Evolutionary conservation across 176 grass and related monocot species (phyloP).

Genomic region (Melocanna baccifera): DNA sequence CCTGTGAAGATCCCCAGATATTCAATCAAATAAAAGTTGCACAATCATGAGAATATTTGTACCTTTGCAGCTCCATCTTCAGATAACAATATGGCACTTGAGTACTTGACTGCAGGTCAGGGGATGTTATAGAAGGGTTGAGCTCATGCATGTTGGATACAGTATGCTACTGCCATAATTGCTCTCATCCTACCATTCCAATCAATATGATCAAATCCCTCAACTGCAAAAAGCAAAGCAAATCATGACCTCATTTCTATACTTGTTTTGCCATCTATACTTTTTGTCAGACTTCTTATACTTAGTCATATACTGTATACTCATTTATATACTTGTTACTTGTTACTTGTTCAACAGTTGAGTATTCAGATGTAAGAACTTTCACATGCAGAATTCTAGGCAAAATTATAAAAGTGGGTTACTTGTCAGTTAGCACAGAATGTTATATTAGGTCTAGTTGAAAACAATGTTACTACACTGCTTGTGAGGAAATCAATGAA

Average conservation of each 20-base stretch:
- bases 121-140: slow-evolving; percentile 64
- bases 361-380: too few relatives aligned
- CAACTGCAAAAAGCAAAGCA: slow-evolving; percentile 50
- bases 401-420: background rate
- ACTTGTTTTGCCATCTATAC: too few relatives aligned
- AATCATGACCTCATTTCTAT: too few relatives aligned
- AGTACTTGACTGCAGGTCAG: slow-evolving; percentile 68
- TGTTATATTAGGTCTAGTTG: background rate
- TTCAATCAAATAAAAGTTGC: background rate
- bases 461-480: background rate
- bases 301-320: too few relatives aligned
- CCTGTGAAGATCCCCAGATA: background rate
- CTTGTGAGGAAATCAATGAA: background rate
- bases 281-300: too few relatives aligned
- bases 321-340: too few relatives aligned
- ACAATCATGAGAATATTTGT: background rate
- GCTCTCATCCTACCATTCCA: slow-evolving; percentile 91
- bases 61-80: slow-evolving; percentile 97
- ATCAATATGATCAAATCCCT: slow-evolving; percentile 91
- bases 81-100: slow-evolving; percentile 75
- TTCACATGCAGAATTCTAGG: too few relatives aligned
- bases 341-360: too few relatives aligned
- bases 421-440: background rate
- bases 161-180: slow-evolving; percentile 85
- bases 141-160: slow-evolving; percentile 90